Percentiles rank a stretch among this genome's conserved stretches.
These are phyloP conservation scores for Gossypium thurberi DNA, from an alignment of 345 rosid genomes.

Conservation along the genomic window DNA sequence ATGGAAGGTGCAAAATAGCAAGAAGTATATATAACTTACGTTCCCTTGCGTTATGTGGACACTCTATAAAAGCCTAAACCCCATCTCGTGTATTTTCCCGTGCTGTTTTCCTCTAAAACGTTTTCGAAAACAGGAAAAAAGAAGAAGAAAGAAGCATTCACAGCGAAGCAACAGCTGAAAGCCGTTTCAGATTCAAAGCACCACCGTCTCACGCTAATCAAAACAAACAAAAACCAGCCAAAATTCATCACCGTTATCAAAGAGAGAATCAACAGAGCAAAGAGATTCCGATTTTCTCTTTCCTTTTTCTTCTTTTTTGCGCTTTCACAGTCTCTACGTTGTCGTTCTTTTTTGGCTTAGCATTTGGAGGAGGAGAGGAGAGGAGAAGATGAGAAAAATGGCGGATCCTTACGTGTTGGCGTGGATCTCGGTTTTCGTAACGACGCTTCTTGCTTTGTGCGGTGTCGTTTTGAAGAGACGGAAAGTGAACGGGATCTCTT, in stretches of 20 bases:
- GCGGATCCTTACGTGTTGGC: constrained; percentile 36
- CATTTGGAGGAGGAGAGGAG: constrained; percentile 1
- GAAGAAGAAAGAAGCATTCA: not conserved
- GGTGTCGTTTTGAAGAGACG: constrained; percentile 21
- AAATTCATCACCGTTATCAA: not conserved
- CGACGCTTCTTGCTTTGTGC: constrained; percentile 30
- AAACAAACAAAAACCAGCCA: not conserved
- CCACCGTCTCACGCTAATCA: not conserved
- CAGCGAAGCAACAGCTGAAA: not conserved
- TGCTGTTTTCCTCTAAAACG: not conserved
- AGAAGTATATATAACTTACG: not conserved
- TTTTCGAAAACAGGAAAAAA: not conserved
- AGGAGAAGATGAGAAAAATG: constrained; percentile 14
- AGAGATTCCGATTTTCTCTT: not conserved
- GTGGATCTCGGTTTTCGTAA: constrained; percentile 31
- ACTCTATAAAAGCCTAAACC: not conserved
- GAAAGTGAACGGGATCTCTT: not conserved
- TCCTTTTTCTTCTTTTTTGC: not conserved
- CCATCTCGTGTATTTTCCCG: not conserved
- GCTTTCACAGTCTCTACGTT: not conserved
- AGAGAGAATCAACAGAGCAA: not conserved
- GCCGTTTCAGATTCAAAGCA: not conserved
- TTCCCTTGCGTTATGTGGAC: not conserved
- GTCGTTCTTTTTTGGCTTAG: not conserved
- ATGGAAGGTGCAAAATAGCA: not conserved